Evolutionary conservation across 148 eudicot genomes (phyloP), one percentile per base, ranked within the genome.

Genomic region (Vaccinium myrtillus): DNA sequence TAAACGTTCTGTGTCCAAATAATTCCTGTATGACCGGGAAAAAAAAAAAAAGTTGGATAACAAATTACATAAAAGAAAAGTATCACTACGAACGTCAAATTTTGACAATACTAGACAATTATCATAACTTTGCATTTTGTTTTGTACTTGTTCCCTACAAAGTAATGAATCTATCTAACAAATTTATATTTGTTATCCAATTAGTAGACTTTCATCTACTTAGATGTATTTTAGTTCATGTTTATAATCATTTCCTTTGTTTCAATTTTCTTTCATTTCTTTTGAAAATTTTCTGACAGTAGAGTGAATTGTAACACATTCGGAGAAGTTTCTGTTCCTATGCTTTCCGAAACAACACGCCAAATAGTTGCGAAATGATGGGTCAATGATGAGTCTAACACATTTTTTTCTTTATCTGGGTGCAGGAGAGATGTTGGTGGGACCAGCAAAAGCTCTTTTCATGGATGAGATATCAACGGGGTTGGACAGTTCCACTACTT

Each of bases 381-480:
- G 15, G 5, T 67, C 36, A 50, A 30, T 49, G 14, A 46, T 21
- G 10, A 16, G 1, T 54, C 12, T n/a, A 10, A 43, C 27, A 27
- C 54, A 11, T 63, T 49, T 63, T 63, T 77, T 39, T 2, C 36
- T 65, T 65, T 53, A 71, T 2, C 15, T 43, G 58, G 19, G 61
- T 78, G 32, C 78, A 89, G 91, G 91, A 75, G 91, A 90, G 78
- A 90, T 90, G 91, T 83, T 90, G 83, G 91, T 86, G 56, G 91
- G 91, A 11, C 91, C 91, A 39, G 90, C 91, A 69, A 90, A 90
- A 61, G 91, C 84, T 4, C 88, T 90, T 82, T 84, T 82, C 80
- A 90, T 90, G 90, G 91, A 90, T 48, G 91, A 90, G 81, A 87
- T 87, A 55, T 90, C 91, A 14, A 90, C 88, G n/a, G 91, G 91